Evolutionary conservation across 108 stramenopile species (phyloP), one percentile per base, ranked within the genome.

Genomic region (Pseudonitzschia pungens): DNA sequence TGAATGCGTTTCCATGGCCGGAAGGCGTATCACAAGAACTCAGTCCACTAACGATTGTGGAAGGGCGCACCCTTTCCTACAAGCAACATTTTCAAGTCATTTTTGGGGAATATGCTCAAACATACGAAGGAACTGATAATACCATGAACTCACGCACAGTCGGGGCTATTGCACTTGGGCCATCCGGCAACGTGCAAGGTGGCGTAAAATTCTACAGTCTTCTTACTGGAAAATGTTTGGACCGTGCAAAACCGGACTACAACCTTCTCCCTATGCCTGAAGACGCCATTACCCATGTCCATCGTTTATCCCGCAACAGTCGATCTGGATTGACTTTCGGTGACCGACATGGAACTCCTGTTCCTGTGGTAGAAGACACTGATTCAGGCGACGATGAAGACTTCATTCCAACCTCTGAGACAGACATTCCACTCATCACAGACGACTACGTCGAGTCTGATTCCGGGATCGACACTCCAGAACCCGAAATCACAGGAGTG

Each of bases 1-100:
- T 69, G 4, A 84, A 84, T 52, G 59, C 51, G n/a, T 82, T 81
- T 52, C 69, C 70, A 18, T 26, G 29, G 11, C 16, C 21, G 9
- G 29, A 80, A 24, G 73, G 80, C 21, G 43, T 78, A n/a, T 78
- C 80, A 9, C 20, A 50, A 4, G 27, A 36, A 6, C 33, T 72
- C 56, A 78, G n/a, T n/a, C n/a, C n/a, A n/a, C n/a, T n/a, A n/a
- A n/a, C n/a, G n/a, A n/a, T n/a, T n/a, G n/a, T n/a, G n/a, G n/a
- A n/a, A n/a, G n/a, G n/a, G n/a, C n/a, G n/a, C n/a, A n/a, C n/a
- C n/a, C n/a, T n/a, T n/a, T n/a, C n/a, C n/a, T n/a, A n/a, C n/a
- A n/a, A n/a, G n/a, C n/a, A n/a, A n/a, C n/a, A n/a, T n/a, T n/a
- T n/a, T n/a, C n/a, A n/a, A n/a, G n/a, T n/a, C n/a, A n/a, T n/a